Conservation (phyloP, 306 rosid species). For the Acacia melanoxylon region DNA sequence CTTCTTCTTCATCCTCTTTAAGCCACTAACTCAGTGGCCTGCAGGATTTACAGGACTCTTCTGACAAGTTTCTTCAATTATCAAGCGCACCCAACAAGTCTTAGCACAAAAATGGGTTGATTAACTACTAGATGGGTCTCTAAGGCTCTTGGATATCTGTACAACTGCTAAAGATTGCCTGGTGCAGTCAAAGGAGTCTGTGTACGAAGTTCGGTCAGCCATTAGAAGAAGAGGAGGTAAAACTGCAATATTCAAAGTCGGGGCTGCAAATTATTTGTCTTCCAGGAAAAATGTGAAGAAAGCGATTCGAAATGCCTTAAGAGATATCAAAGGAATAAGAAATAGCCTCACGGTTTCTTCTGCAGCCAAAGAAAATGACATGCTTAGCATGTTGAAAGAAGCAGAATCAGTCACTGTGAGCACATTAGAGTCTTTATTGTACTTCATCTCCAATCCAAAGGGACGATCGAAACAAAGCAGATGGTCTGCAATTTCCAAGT, state of each 20-base stretch:
- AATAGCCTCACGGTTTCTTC: conserved; percentile 15
- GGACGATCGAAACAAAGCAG: conserved; percentile 18
- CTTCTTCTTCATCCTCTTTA: conserved; percentile 23
- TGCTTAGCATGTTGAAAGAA: conserved; percentile 27
- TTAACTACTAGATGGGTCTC: conserved; percentile 31
- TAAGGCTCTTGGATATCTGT: conserved; percentile 29
- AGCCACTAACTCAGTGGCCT: conserved; percentile 4
- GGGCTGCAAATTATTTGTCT: conserved; percentile 20
- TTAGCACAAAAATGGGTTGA: conserved; percentile 20
- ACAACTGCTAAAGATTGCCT: conserved; percentile 22
- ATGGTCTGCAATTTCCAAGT: conserved; percentile 31
- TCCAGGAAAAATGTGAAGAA: conserved; percentile 23
- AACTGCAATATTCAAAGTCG: not conserved
- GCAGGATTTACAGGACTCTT: conserved; percentile 32
- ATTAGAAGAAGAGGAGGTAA: conserved; percentile 6
- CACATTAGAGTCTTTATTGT: conserved; percentile 23
- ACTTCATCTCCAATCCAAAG: conserved; percentile 15
- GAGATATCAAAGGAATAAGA: conserved; percentile 27
- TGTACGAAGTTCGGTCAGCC: conserved; percentile 11
- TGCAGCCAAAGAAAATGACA: conserved; percentile 1
- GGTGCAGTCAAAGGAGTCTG: conserved; percentile 25
- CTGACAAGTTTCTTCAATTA: conserved; percentile 33
- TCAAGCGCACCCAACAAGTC: conserved; percentile 18
- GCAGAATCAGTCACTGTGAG: conserved; percentile 27
- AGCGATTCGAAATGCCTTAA: conserved; percentile 3